Evolutionary conservation across 176 grass and related monocot species (phyloP), one percentile per base, ranked within the genome.

Genomic region (Avena atlantica): DNA sequence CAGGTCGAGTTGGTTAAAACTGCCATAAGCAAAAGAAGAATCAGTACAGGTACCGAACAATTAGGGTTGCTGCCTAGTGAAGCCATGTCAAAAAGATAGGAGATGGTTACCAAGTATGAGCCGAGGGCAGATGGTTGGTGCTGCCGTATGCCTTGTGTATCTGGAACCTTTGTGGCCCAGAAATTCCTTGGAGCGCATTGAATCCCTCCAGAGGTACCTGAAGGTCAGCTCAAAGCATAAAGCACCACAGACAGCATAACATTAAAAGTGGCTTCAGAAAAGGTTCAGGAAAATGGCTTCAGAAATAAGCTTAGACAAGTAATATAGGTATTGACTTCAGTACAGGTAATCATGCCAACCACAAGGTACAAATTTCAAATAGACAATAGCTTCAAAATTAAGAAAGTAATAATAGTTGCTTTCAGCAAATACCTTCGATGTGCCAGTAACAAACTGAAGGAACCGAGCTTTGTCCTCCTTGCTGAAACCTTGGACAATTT

Each of bases 391-490:
- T 77, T 36, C 12, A 21, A 51, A 77, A 51, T 78, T 67, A 34
- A 64, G 1, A 9, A 51, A 59, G 68, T 56, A 6, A 10, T 77
- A 78, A 10, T 77, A 78, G 23, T 2, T 8, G 5, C 78, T 48
- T 34, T 77, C 77, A 42, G 8, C 77, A 78, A 78, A 67, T 91
- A 99, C 97, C 97, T 99, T 99, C 57, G 97, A 99, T 76, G 97
- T 99, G 75, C 97, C 97, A 55, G 97, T 99, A 31, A 99, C 97
- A 27, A 99, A 99, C 86, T 99, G 97, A 56, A 99, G 91, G 83
- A 96, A 99, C 62, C 92, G 91, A 84, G 97, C 97, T 94, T 96
- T 99, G 78, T 96, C 97, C 86, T 99, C 97, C 85, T 99, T 97
- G 83, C 92, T 99, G 77, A 99, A 93, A 17, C 87, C 91, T 84